Conservation (phyloP, 192 early-diverging fungal genomes). For the Powellomyces hirtus region DNA sequence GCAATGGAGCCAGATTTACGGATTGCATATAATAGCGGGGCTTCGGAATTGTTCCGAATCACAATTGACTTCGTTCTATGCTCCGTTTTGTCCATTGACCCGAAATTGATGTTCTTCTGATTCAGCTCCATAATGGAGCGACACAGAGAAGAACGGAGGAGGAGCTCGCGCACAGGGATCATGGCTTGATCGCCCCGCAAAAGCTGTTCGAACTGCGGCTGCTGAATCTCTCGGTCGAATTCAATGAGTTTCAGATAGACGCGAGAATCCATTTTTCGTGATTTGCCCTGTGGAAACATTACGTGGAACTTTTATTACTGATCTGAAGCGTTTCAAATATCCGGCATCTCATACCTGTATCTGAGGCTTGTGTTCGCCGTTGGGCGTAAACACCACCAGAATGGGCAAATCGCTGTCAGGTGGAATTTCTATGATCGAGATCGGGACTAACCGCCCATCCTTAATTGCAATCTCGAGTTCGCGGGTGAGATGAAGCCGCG, state of each 20-base stretch:
- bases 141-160: slow-evolving; percentile 82
- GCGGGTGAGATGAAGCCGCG: slow-evolving; percentile 63
- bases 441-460: slow-evolving; percentile 66
- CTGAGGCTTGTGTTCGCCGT: slow-evolving; percentile 50
- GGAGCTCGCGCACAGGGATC: slow-evolving; percentile 87
- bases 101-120: slow-evolving; percentile 97
- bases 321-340: too few relatives aligned
- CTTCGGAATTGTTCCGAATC: slow-evolving; percentile 87
- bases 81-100: slow-evolving; percentile 79
- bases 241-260: slow-evolving; percentile 82
- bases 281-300: slow-evolving; percentile 58
- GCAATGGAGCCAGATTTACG: slow-evolving; percentile 93
- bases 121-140: slow-evolving; percentile 88
- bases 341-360: slow-evolving; percentile 62
- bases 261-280: slow-evolving; percentile 77
- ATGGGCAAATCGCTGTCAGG: slow-evolving; percentile 66
- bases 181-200: slow-evolving; percentile 51
- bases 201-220: slow-evolving; percentile 76
- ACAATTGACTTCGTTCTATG: slow-evolving; percentile 82
- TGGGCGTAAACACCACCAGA: slow-evolving; percentile 73
- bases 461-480: slow-evolving; percentile 73
- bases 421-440: slow-evolving; percentile 59
- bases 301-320: slow-evolving; percentile 2
- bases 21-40: slow-evolving; percentile 85
- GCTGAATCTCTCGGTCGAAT: slow-evolving; percentile 80